Base-by-base conservation (phyloP, 768 basidiomycete species). In the Scleroderma bovista region DNA sequence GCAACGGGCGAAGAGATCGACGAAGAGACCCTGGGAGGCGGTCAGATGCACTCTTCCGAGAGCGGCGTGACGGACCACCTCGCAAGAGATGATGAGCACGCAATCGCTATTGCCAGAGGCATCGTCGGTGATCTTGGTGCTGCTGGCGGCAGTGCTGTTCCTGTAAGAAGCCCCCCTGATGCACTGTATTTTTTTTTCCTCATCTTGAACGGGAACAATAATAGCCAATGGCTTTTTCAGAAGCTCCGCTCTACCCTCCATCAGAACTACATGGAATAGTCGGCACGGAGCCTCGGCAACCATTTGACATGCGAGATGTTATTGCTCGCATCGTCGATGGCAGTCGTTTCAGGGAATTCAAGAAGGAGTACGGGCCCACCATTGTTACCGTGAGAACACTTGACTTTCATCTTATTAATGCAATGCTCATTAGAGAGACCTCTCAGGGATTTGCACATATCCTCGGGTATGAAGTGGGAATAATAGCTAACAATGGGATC, bases 401-500 rank as follows among this genome's bases (percentile, higher is more conserved):
- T 55, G 37, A 44, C 46, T 34, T 36, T 23, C 11, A 17, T 29
- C 17, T 44, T 26, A 38, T n/a, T n/a, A 29, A 31, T n/a, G 39
- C 32, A 3, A 48, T 32, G 31, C 36, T 55, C 15, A 64, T 36
- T 15, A 45, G 36, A 20, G 34, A 24, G 15, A 33, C 47, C 19
- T 55, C 42, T 24, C 40, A 90, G 88, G 89, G 88, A n/a, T 90
- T 88, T 68, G 91, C 91, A 8, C 79, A 86, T 62, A 78, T 94
- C 37, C 91, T 92, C 60, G 92, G 92, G 2, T 89, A 89, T 61
- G 79, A 86, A 50, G 92, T 95, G 37, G 93, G 93, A 4, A 92
- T 97, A 52, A 78, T 93, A 33, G 93, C 87, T 22, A 97, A 97
- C 70, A 94, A 94, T 59, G 94, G 93, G 55, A 93, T 97, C 49